These are phyloP conservation scores for Arthrobotrys musiformis DNA, from an alignment of 2,329 filamentous ascomycete genomes.

Conservation along the genomic window DNA sequence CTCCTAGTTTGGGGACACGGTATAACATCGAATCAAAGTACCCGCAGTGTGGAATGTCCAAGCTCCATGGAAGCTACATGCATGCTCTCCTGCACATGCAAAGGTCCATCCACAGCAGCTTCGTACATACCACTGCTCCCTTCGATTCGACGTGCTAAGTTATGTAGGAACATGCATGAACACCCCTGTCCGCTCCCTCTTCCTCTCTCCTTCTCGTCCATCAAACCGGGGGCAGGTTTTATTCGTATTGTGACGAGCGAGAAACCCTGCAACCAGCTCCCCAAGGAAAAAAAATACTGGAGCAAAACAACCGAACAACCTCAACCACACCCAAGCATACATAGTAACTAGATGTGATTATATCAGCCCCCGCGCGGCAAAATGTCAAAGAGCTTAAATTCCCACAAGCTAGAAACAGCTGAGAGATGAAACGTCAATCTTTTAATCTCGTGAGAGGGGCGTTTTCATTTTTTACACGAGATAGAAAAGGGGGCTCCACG, in stretches of 20 bases:
- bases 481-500: slow-evolving; percentile 4
- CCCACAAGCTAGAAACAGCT: slow-evolving; percentile 16
- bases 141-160: neutral
- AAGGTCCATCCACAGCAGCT: neutral
- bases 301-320: slow-evolving; percentile 3
- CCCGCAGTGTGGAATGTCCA: slow-evolving; percentile 25
- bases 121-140: too few relatives aligned
- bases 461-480: too few relatives aligned
- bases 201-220: neutral
- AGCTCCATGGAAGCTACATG: slow-evolving; percentile 39
- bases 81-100: slow-evolving; percentile 13
- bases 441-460: slow-evolving; percentile 1
- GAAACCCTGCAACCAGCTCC: neutral
- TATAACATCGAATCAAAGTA: slow-evolving; percentile 1
- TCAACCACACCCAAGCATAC: too few relatives aligned
- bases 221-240: neutral
- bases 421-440: neutral
- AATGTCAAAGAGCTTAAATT: slow-evolving; percentile 3
- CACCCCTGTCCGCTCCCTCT: slow-evolving; percentile 7
- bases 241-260: slow-evolving; percentile 21
- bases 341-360: too few relatives aligned
- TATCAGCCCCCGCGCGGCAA: slow-evolving; percentile 6
- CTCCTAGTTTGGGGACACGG: slow-evolving; percentile 28
- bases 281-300: slow-evolving; percentile 1
- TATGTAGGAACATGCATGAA: slow-evolving; percentile 47